A percentile compares a stretch with the other conserved stretches of the same genome.
Conservation (phyloP, 148 eudicot species). For the Suaeda aralocaspica region DNA sequence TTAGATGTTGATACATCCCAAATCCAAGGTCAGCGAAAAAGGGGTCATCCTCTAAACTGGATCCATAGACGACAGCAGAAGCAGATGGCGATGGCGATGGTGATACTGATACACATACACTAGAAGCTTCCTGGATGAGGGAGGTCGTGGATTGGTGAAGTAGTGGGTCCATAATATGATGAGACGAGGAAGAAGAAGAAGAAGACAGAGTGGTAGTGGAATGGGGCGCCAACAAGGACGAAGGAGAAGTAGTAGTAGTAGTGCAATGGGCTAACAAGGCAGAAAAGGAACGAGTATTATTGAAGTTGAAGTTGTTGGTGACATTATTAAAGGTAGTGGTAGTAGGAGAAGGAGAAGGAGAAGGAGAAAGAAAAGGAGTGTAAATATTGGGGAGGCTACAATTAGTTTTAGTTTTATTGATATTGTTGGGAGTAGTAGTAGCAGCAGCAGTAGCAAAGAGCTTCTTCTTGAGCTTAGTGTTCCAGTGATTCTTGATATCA, state of each 20-base stretch:
- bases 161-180: not conserved
- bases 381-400: conserved; percentile 14
- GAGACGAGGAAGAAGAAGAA: too few species aligned
- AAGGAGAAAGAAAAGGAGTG: conserved; percentile 15
- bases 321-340: conserved; percentile 6
- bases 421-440: not conserved
- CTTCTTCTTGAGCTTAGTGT: conserved; percentile 72
- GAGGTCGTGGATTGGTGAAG: not conserved
- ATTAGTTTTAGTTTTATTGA: conserved; percentile 10
- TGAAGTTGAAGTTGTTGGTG: conserved; percentile 14
- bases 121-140: conserved; percentile 18
- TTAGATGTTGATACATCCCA: conserved; percentile 23
- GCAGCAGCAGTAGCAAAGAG: conserved; percentile 17
- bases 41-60: conserved; percentile 27
- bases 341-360: conserved; percentile 17
- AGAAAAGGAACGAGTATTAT: conserved; percentile 20
- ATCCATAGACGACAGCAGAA: conserved; percentile 9
- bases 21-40: conserved; percentile 27
- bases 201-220: not conserved
- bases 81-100: conserved; percentile 18
- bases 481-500: conserved; percentile 80
- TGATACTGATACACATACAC: too few species aligned
- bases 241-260: conserved; percentile 17
- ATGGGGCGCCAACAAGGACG: conserved; percentile 8
- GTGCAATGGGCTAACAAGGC: conserved; percentile 22